Percentiles rank a stretch among this genome's conserved stretches.
Evolutionary conservation across 805 yeast species (phyloP).

Genomic region (Teunomyces gatunensis): DNA sequence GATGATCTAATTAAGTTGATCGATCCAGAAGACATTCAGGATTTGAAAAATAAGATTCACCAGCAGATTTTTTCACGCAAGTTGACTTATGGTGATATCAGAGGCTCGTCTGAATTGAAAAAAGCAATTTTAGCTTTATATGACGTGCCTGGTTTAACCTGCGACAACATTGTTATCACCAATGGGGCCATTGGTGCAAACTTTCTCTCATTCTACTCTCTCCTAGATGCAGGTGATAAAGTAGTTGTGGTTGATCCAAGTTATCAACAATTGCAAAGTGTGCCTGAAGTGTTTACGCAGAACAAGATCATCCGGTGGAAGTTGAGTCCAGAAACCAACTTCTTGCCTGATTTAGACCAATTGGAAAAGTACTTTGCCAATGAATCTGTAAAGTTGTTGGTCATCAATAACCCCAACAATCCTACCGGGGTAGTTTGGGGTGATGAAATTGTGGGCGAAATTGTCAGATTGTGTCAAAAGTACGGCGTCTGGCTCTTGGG

Average conservation of each 20-base stretch:
- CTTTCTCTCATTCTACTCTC: conserved; percentile 43
- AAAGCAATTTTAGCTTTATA: conserved; percentile 35
- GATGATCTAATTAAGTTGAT: conserved; percentile 7
- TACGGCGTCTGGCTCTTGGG: conserved; percentile 30
- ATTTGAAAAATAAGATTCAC: not conserved
- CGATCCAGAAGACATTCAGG: not conserved
- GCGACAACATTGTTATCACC: conserved; percentile 44
- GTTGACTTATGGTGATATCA: conserved; percentile 46
- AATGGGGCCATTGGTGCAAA: conserved; percentile 60
- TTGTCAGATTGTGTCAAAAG: conserved; percentile 34
- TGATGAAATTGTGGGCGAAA: conserved; percentile 28
- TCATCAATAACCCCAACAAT: conserved; percentile 47
- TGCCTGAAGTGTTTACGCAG: conserved; percentile 44
- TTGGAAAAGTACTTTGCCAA: conserved; percentile 26
- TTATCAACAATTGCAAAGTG: conserved; percentile 49
- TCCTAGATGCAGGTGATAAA: conserved; percentile 46
- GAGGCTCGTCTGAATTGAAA: conserved; percentile 43
- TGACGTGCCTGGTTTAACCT: conserved; percentile 15
- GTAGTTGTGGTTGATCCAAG: conserved; percentile 49
- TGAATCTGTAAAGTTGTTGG: conserved; percentile 41
- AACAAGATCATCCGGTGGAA: conserved; percentile 31
- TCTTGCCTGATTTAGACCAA: conserved; percentile 33
- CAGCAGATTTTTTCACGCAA: conserved; percentile 12
- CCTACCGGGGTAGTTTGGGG: conserved; percentile 42
- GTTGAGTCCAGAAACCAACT: conserved; percentile 31